Percentiles rank a stretch among this genome's conserved stretches.
Evolutionary conservation across 495 filamentous ascomycete species (phyloP).

Genomic region (Melanomma pulvis-pyrius): DNA sequence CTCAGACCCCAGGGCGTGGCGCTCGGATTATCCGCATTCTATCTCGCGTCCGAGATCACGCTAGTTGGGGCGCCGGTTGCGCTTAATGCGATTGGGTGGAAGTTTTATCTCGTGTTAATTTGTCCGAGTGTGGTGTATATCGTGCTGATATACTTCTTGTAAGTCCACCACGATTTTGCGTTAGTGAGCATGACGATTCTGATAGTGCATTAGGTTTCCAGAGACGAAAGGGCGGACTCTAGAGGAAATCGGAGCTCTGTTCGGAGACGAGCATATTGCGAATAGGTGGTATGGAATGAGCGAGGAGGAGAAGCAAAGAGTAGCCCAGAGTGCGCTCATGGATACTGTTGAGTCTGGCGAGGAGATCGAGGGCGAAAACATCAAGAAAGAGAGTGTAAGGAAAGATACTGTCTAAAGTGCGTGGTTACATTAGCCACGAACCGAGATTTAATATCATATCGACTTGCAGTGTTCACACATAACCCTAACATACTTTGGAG

Average conservation of each 20-base stretch:
- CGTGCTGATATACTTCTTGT: constrained; percentile 36
- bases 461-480: too few species aligned
- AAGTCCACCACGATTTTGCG: background rate
- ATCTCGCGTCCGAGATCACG: constrained; percentile 48
- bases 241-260: constrained; percentile 35
- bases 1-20: constrained; percentile 55
- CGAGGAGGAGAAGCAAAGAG: constrained; percentile 33
- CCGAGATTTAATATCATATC: too few species aligned
- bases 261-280: constrained; percentile 35
- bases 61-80: constrained; percentile 51
- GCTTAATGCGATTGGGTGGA: constrained; percentile 51
- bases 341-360: constrained; percentile 2
- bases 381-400: background rate
- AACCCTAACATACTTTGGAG: constrained; percentile 5
- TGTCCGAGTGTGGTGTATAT: constrained; percentile 49
- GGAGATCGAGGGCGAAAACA: background rate
- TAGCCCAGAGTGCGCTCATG: constrained; percentile 24
- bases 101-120: constrained; percentile 56
- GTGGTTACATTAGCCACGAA: too few species aligned
- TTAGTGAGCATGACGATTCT: background rate
- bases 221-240: constrained; percentile 41
- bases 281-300: constrained; percentile 32
- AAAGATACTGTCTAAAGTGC: background rate
- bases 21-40: constrained; percentile 51
- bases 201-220: constrained; percentile 5